Evolutionary conservation across 805 yeast genomes (phyloP).

Genomic region (Tetrapisispora taiwanensis): DNA sequence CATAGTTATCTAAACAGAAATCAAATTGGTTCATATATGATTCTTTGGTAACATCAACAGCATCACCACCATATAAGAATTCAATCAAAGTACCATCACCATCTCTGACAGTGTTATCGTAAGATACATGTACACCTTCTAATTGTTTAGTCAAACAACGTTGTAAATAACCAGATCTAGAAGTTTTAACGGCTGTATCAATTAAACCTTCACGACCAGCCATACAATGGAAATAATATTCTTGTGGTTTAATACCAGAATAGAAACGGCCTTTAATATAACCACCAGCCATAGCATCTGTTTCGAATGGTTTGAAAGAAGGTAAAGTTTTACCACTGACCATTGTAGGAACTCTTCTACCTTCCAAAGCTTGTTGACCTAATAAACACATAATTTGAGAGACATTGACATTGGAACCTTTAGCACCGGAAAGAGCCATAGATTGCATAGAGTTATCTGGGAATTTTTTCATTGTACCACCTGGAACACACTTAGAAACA

Average conservation of each 20-base stretch:
- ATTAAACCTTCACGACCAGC: slow-evolving; percentile 99
- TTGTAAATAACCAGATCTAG: slow-evolving; percentile 96
- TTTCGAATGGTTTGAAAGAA: slow-evolving; percentile 91
- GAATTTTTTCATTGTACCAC: slow-evolving; percentile 88
- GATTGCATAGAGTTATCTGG: slow-evolving; percentile 97
- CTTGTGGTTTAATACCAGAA: slow-evolving; percentile 96
- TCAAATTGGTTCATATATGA: slow-evolving; percentile 88
- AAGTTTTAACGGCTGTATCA: slow-evolving; percentile 98
- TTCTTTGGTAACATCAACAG: slow-evolving; percentile 88
- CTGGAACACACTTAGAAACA: slow-evolving; percentile 90
- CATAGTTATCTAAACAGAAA: slow-evolving; percentile 87
- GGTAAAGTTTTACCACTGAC: slow-evolving; percentile 96
- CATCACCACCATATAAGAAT: slow-evolving; percentile 96
- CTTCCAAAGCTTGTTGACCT: slow-evolving; percentile 98
- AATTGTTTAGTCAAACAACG: slow-evolving; percentile 96
- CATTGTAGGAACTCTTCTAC: slow-evolving; percentile 99
- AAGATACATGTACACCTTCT: slow-evolving; percentile 90
- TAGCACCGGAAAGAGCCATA: slow-evolving; percentile 98
- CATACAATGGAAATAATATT: slow-evolving; percentile 99
- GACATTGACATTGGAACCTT: slow-evolving; percentile 96
- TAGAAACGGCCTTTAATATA: slow-evolving; percentile 94
- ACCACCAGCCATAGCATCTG: slow-evolving; percentile 98
- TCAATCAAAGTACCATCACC: slow-evolving; percentile 89
- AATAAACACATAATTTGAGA: slow-evolving; percentile 98
- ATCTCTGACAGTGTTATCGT: slow-evolving; percentile 93